Conservation (phyloP, 2,329 filamentous ascomycete genomes). For the Botrytis tulipae region DNA sequence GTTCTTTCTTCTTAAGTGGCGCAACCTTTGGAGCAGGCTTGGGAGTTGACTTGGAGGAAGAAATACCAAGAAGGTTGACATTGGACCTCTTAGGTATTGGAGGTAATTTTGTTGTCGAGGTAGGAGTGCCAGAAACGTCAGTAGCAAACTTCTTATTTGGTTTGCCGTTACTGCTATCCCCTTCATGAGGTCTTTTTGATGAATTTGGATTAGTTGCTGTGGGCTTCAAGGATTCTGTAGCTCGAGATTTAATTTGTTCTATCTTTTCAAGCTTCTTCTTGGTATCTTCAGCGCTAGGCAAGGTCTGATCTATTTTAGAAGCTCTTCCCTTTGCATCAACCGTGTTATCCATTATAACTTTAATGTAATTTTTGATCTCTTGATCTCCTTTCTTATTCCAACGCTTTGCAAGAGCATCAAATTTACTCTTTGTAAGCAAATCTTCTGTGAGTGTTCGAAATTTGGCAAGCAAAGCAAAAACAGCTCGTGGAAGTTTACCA, state of each 20-base stretch:
- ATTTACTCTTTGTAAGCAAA: slow-evolving; percentile 61
- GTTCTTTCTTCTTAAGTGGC: slow-evolving; percentile 40
- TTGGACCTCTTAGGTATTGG: slow-evolving; percentile 31
- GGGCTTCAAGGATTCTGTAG: slow-evolving; percentile 26
- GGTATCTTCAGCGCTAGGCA: slow-evolving; percentile 28
- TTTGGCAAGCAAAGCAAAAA: slow-evolving; percentile 61
- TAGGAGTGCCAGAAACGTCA: slow-evolving; percentile 33
- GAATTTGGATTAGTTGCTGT: slow-evolving; percentile 24
- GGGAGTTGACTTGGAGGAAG: slow-evolving; percentile 33
- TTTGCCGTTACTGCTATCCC: slow-evolving; percentile 34
- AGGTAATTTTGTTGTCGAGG: slow-evolving; percentile 28
- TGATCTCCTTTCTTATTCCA: slow-evolving; percentile 63
- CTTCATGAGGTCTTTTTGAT: slow-evolving; percentile 38
- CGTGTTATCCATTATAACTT: slow-evolving; percentile 50
- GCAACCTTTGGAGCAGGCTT: slow-evolving; percentile 37
- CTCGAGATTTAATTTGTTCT: slow-evolving; percentile 31
- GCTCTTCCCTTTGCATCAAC: slow-evolving; percentile 35
- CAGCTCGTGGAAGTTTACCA: slow-evolving; percentile 52
- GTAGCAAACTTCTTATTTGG: slow-evolving; percentile 39
- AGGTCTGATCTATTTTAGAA: slow-evolving; percentile 48
- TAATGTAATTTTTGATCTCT: slow-evolving; percentile 60
- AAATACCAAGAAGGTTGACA: slow-evolving; percentile 33
- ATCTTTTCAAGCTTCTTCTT: slow-evolving; percentile 33
- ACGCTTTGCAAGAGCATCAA: slow-evolving; percentile 61
- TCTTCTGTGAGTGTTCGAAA: slow-evolving; percentile 57